phyloP scores from a whole-genome alignment of 1,139 yeast genomes.

The Yamadazyma trypodendri region DNA sequence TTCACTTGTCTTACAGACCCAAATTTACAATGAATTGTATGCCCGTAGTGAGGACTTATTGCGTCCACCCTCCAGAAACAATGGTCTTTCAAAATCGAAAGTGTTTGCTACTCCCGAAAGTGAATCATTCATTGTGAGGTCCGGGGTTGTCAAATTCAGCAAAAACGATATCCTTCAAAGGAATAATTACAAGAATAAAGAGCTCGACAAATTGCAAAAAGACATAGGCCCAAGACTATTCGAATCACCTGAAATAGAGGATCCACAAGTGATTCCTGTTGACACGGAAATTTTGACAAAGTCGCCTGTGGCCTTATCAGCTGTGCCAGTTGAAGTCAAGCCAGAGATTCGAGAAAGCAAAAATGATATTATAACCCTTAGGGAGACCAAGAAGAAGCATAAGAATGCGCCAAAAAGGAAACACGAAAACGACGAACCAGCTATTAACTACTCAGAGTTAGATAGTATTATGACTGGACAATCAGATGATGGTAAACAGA shows the following conservation, averaged over 20 bases:
- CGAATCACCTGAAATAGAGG: not conserved
- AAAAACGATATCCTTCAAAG: slow-evolving; percentile 4
- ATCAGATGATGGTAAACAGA: slow-evolving; percentile 22
- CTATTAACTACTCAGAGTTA: slow-evolving; percentile 1
- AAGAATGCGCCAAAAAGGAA: slow-evolving; percentile 12
- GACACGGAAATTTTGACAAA: not conserved
- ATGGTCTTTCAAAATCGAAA: slow-evolving; percentile 1
- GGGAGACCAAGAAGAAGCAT: slow-evolving; percentile 25
- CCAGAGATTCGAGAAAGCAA: slow-evolving; percentile 20
- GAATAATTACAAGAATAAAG: slow-evolving; percentile 4
- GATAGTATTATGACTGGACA: slow-evolving; percentile 3
- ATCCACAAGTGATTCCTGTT: not conserved
- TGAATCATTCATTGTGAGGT: not conserved
- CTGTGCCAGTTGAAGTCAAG: not conserved
- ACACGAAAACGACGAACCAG: slow-evolving; percentile 15
- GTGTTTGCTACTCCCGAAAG: slow-evolving; percentile 2
- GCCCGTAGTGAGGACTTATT: slow-evolving; percentile 10
- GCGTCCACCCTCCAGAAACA: not conserved
- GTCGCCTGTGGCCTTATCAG: not conserved
- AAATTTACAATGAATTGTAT: slow-evolving; percentile 21
- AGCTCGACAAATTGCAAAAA: slow-evolving; percentile 5
- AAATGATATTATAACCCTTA: slow-evolving; percentile 59
- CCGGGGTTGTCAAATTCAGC: not conserved
- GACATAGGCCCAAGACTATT: not conserved
- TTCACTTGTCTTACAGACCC: slow-evolving; percentile 5